Base-by-base conservation (phyloP, 139 green algal genomes). In the Micromonas pusilla region DNA sequence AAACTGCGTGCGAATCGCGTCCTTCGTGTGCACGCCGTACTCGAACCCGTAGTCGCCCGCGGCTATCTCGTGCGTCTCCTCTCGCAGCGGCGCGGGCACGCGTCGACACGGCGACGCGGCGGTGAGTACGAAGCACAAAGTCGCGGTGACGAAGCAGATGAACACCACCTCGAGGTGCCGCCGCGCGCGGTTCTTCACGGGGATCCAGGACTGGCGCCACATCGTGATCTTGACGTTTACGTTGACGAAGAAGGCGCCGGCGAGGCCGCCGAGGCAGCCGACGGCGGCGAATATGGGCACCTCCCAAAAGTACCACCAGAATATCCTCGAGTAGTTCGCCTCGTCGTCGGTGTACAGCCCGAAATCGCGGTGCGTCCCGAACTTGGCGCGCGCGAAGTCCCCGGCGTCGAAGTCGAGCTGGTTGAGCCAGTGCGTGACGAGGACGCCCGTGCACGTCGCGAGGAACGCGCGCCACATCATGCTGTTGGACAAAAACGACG, bases 391-490 rank as follows among this genome's bases (percentile, higher is more conserved):
- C 80, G 79, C 53, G 25, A 86, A 73, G 52, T 76, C n/a, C 32
- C 32, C 53, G 3, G 82, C 73, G 64, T 86, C 64, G 25, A 60
- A 66, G 25, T 82, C 45, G 4, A 77, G 52, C 68, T 82, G 70
- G 0, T 81, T 77, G 34, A 88, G 80, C 37, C 81, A 84, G 76
- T 90, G 87, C 68, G 88, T 70, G 16, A 80, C 85, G 25, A 90
- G 72, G 53, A 91, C 85, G 36, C 84, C 85, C 30, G 84, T 84
- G 68, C 84, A 90, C 1, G 88, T 92, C 16, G 86, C 83, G 73
- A 92, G 76, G 67, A 92, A 92, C 54, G 84, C 84, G 32, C 88
- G 83, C 88, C 88, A 92, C 60, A 91, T 85, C n/a, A 92, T 76
- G 30, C 21, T n/a, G 13, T 73, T 84, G 65, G 67, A 86, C 57